Conservation (phyloP, 768 basidiomycete genomes). For the Tulasnella calospora region DNA sequence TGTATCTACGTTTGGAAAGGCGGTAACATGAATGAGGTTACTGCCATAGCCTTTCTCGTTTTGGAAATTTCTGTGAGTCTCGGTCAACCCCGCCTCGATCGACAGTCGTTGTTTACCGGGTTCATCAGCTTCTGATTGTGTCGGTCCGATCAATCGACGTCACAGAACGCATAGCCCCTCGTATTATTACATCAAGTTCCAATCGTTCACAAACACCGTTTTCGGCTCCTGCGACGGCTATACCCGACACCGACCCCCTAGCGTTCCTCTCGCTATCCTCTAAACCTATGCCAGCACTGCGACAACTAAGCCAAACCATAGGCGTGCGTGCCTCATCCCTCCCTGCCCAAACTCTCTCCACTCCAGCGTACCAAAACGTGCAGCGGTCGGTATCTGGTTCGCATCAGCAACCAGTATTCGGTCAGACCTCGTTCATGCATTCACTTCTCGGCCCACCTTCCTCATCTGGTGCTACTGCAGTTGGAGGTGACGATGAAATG, state of each 20-base stretch:
- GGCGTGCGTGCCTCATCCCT: slow-evolving; percentile 17
- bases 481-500: slow-evolving; percentile 31
- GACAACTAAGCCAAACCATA: slow-evolving; percentile 30
- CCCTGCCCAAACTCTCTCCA: not conserved
- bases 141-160: not conserved
- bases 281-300: slow-evolving; percentile 27
- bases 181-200: not conserved
- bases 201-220: not conserved
- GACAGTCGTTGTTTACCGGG: not conserved
- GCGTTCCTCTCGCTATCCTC: slow-evolving; percentile 23
- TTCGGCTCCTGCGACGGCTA: not conserved
- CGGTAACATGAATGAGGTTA: not conserved
- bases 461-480: not conserved
- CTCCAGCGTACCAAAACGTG: not conserved
- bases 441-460: slow-evolving; percentile 5
- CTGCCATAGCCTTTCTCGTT: slow-evolving; percentile 20
- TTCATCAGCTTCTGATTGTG: not conserved
- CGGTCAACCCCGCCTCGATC: not conserved
- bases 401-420: slow-evolving; percentile 34
- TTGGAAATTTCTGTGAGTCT: slow-evolving; percentile 32
- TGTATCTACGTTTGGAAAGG: not conserved
- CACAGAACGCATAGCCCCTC: not conserved
- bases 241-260: not conserved
- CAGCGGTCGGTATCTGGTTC: not conserved
- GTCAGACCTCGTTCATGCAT: slow-evolving; percentile 31